Evolutionary conservation across 1,284 basidiomycete species (phyloP).

Genomic region (Pseudozyma pruni): DNA sequence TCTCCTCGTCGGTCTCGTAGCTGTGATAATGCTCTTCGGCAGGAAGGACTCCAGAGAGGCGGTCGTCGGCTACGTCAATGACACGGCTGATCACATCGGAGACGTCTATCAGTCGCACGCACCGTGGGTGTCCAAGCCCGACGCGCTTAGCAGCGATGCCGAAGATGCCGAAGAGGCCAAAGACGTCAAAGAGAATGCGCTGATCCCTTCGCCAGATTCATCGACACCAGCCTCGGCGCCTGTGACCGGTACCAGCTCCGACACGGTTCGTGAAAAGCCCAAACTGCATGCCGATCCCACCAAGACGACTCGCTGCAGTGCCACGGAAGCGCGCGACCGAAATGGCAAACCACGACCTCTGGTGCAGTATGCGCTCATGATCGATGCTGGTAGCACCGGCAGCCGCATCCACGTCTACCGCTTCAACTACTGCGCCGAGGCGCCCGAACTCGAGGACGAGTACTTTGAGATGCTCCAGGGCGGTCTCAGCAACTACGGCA

Average conservation of each 20-base stretch:
- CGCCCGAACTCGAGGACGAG: constrained; percentile 88
- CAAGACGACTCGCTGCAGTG: constrained; percentile 61
- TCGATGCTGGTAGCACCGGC: constrained; percentile 96
- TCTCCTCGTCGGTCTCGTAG: constrained; percentile 37
- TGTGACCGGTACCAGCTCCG: constrained; percentile 20
- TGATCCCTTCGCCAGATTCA: constrained; percentile 1
- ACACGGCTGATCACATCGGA: constrained; percentile 43
- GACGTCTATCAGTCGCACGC: constrained; percentile 27
- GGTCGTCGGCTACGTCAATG: constrained; percentile 49
- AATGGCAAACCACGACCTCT: constrained; percentile 55
- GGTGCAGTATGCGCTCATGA: constrained; percentile 90
- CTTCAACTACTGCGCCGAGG: constrained; percentile 68
- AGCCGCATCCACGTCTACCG: constrained; percentile 97
- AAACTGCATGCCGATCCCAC: constrained; percentile 54
- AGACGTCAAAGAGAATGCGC: constrained; percentile 20
- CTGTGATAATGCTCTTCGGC: constrained; percentile 41
- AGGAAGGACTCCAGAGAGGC: constrained; percentile 41
- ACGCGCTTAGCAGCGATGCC: constrained; percentile 12
- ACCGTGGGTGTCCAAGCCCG: constrained; percentile 26
- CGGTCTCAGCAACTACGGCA: constrained; percentile 79
- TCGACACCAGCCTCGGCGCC: constrained; percentile 26
- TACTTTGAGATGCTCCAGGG: constrained; percentile 86
- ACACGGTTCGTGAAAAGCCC: constrained; percentile 46
- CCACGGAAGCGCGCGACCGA: constrained; percentile 32
- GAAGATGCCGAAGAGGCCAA: background rate